Conservation (phyloP, 306 rosid genomes). For the Vigna hirtella region DNA sequence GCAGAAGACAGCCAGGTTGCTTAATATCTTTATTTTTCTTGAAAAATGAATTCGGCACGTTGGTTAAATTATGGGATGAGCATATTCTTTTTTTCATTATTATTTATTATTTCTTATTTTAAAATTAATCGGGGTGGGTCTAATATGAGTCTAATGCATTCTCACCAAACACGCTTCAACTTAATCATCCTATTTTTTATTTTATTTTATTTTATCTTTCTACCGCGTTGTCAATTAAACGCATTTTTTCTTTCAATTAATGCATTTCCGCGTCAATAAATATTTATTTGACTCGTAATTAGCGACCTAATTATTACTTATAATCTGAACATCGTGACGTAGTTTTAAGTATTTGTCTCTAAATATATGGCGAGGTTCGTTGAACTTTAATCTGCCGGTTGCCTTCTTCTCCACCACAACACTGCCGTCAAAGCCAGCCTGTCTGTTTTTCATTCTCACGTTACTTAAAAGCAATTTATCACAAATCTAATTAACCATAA, state of each 20-base stretch:
- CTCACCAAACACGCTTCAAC: conserved; percentile 34
- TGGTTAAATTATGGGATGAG: not conserved
- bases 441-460: conserved; percentile 29
- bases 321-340: not conserved
- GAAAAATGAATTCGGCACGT: not conserved
- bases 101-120: too few species aligned
- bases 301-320: too few species aligned
- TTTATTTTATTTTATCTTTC: not conserved
- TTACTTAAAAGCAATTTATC: not conserved
- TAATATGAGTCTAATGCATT: not conserved
- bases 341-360: not conserved
- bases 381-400: conserved; percentile 18
- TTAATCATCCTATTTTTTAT: too few species aligned
- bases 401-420: conserved; percentile 31
- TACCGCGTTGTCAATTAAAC: not conserved
- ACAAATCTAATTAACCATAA: conserved; percentile 6
- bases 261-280: too few species aligned
- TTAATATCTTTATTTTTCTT: not conserved
- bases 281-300: too few species aligned
- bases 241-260: too few species aligned
- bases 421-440: conserved; percentile 46
- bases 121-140: not conserved
- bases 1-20: not conserved
- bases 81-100: not conserved
- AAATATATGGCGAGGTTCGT: not conserved